Conservation (phyloP, 164 flowering plant genomes). For the Macadamia tetraphylla region DNA sequence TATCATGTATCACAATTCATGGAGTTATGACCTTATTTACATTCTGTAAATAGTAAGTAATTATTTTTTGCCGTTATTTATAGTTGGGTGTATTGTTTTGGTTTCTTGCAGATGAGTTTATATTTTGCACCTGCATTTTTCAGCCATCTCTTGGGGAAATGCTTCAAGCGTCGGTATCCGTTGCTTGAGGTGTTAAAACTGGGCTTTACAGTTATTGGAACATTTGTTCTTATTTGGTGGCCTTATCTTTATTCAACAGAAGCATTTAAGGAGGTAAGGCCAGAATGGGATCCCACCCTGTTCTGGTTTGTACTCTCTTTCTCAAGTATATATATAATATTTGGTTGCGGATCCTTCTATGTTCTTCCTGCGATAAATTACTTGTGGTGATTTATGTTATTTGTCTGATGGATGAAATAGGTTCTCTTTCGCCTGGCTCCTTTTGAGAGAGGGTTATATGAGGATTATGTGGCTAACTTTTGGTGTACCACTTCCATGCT, state of each 20-base stretch:
- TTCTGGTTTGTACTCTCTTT: too few species aligned
- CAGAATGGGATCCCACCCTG: too few species aligned
- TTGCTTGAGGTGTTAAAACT: constrained; percentile 62
- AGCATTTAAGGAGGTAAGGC: constrained; percentile 50
- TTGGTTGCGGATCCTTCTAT: background rate
- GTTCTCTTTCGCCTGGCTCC: constrained; percentile 92
- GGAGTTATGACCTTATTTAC: too few species aligned
- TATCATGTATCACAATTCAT: too few species aligned
- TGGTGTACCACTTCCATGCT: constrained; percentile 85
- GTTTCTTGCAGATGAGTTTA: constrained; percentile 78
- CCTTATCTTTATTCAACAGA: constrained; percentile 75
- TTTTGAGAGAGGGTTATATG: constrained; percentile 90
- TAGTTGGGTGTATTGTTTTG: background rate
- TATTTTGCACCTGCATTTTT: constrained; percentile 97
- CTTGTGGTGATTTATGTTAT: background rate
- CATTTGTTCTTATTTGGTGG: constrained; percentile 84
- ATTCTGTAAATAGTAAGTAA: too few species aligned
- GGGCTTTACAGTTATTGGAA: constrained; percentile 68
- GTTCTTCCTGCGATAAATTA: background rate
- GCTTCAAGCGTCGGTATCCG: constrained; percentile 56
- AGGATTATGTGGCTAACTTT: constrained; percentile 95
- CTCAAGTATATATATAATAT: too few species aligned
- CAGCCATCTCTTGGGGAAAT: constrained; percentile 75
- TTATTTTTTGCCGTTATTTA: background rate
- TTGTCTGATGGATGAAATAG: constrained; percentile 31